Conservation (phyloP, 805 yeast genomes). For the Hanseniaspora occidentalis region DNA sequence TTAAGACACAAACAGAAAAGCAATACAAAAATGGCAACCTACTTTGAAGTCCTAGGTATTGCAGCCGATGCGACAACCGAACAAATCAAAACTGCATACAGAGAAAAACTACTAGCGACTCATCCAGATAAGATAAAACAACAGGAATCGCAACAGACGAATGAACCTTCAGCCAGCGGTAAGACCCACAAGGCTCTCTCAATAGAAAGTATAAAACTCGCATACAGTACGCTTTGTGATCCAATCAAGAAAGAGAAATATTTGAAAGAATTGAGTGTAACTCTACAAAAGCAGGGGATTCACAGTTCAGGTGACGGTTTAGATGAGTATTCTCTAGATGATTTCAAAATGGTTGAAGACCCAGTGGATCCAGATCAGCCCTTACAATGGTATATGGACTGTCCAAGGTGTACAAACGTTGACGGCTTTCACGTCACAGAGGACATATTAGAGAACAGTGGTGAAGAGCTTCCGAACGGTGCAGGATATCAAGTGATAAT, state of each 20-base stretch:
- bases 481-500: conserved; percentile 56
- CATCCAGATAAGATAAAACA: conserved; percentile 67
- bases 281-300: conserved; percentile 23
- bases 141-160: conserved; percentile 3
- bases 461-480: conserved; percentile 33
- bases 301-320: conserved; percentile 48
- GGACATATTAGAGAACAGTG: conserved; percentile 34
- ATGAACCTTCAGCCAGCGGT: background rate
- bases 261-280: conserved; percentile 32
- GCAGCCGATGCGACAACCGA: conserved; percentile 23
- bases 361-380: conserved; percentile 23
- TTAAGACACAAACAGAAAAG: background rate
- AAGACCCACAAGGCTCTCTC: conserved; percentile 9
- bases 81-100: conserved; percentile 54
- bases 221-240: conserved; percentile 47
- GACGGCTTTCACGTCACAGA: conserved; percentile 52
- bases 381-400: conserved; percentile 31
- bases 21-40: conserved; percentile 14
- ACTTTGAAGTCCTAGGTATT: conserved; percentile 51
- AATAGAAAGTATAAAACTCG: conserved; percentile 42
- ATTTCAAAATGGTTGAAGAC: conserved; percentile 26
- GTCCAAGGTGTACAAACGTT: conserved; percentile 52
- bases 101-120: conserved; percentile 37
- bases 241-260: conserved; percentile 32
- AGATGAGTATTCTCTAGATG: conserved; percentile 55